Percentiles rank a stretch among this genome's conserved stretches.
Evolutionary conservation across 352 stramenopile genomes (phyloP).

Genomic region (Phytopythium delawarense): DNA sequence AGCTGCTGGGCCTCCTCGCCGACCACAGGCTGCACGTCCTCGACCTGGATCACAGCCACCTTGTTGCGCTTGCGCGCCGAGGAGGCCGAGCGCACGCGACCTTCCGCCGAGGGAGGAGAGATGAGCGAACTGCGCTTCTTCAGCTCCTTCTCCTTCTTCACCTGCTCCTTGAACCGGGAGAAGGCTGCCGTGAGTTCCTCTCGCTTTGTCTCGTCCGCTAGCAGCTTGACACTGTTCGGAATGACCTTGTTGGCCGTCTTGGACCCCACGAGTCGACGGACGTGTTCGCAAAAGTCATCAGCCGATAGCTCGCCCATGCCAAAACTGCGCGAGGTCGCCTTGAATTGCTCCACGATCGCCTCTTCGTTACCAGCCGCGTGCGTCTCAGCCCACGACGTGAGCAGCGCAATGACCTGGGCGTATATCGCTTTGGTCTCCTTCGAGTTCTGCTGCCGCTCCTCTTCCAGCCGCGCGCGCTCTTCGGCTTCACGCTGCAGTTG

Average conservation of each 20-base stretch:
- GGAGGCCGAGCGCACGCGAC: constrained; percentile 28
- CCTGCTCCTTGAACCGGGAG: constrained; percentile 57
- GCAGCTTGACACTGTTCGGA: constrained; percentile 62
- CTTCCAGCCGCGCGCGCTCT: constrained; percentile 45
- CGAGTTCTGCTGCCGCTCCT: constrained; percentile 47
- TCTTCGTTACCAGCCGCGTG: constrained; percentile 46
- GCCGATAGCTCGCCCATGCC: constrained; percentile 59
- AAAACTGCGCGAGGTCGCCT: constrained; percentile 49
- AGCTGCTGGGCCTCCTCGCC: constrained; percentile 77
- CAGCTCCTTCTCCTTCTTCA: constrained; percentile 71
- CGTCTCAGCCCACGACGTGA: constrained; percentile 55
- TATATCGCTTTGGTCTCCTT: constrained; percentile 58
- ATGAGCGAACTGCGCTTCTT: constrained; percentile 53
- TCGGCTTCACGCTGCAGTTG: constrained; percentile 46
- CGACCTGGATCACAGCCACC: constrained; percentile 37
- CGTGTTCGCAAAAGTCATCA: constrained; percentile 68
- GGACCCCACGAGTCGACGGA: constrained; percentile 63
- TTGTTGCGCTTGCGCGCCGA: constrained; percentile 45
- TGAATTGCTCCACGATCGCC: constrained; percentile 57
- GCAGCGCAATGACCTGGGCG: constrained; percentile 56
- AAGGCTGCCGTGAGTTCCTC: constrained; percentile 50
- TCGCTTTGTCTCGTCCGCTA: constrained; percentile 54
- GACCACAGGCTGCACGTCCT: constrained; percentile 81
- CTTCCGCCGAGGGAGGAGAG: constrained; percentile 20
- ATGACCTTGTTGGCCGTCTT: constrained; percentile 76